Evolutionary conservation across 805 yeast genomes (phyloP), one percentile per base, ranked within the genome.

Genomic region (Candida montana): DNA sequence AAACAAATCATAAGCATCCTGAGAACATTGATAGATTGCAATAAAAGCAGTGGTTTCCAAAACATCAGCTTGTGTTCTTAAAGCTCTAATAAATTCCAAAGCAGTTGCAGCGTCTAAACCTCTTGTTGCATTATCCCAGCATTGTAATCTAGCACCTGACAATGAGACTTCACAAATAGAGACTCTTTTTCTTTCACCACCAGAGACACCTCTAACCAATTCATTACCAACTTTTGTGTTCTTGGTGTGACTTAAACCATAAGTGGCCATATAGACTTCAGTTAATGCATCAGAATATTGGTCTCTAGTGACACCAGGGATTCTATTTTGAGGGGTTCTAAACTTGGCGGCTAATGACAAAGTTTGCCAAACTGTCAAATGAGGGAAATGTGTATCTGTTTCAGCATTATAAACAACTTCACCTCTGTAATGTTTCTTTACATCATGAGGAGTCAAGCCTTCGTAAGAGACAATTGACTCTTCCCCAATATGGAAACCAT

Each of bases 321-420:
- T 63, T 61, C 86, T 69, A 53, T 79, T 81, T 39, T 68, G 67
- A 13, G 88, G 83, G 30, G 84, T 76, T 61, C 77, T 70, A 59
- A 80, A 59, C 28, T 62, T 53, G 13, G 86, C 79, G 23, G 83
- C 82, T 47, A 80, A 79, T 32, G 71, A 66, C 43, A 81, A 68
- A 5, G 89, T 81, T 55, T 80, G 76, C 42, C 79, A 79, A 20
- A 82, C 89, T 1, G 81, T 72, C 54, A 81, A 60, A 49, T 79
- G 80, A 2, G 88, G 86, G 62, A 80, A 77, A 62, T 82, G 89
- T 35, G 64, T 59, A 58, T 82, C 89, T 15, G 76, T 62, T 58
- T 81, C 89, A 12, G 86, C 85, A 51, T 78, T 77, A 58, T 79
- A 82, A 13, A 79, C 74, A 35, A 81, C 83, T 45, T 82, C 86